A percentile compares a stretch with the other conserved stretches of the same genome.
Conservation (phyloP, 768 basidiomycete species). For the Amanita thiersii region DNA sequence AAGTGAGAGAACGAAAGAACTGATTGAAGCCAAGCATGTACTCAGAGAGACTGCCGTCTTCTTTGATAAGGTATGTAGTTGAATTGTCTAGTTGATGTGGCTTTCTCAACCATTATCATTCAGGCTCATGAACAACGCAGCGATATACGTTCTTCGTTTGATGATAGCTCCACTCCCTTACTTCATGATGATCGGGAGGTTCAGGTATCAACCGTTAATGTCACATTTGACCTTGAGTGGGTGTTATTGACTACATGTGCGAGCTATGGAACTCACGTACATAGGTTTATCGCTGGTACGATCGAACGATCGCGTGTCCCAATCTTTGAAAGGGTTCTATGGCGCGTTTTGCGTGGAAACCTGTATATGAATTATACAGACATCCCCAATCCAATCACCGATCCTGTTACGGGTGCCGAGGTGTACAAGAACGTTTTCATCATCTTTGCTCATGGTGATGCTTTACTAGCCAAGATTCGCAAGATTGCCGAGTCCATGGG, state of each 20-base stretch:
- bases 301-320: slow-evolving; percentile 88
- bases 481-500: slow-evolving; percentile 99
- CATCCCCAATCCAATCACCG: slow-evolving; percentile 87
- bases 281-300: slow-evolving; percentile 90
- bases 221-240: slow-evolving; percentile 86
- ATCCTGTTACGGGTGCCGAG: slow-evolving; percentile 74
- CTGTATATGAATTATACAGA: slow-evolving; percentile 99
- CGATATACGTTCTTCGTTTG: slow-evolving; percentile 83
- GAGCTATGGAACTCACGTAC: neutral
- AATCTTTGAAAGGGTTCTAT: slow-evolving; percentile 94
- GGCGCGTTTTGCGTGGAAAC: slow-evolving; percentile 96
- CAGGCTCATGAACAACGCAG: slow-evolving; percentile 74
- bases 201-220: slow-evolving; percentile 37
- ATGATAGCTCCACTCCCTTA: slow-evolving; percentile 85
- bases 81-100: neutral
- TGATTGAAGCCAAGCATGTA: slow-evolving; percentile 92
- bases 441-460: slow-evolving; percentile 96
- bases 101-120: slow-evolving; percentile 9
- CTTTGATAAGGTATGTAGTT: slow-evolving; percentile 66
- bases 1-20: slow-evolving; percentile 77
- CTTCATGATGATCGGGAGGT: slow-evolving; percentile 84
- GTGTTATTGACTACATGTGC: slow-evolving; percentile 15
- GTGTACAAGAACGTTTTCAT: slow-evolving; percentile 98
- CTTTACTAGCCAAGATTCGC: slow-evolving; percentile 90
- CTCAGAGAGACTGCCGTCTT: slow-evolving; percentile 93